Percentiles rank a stretch among this genome's conserved stretches.
Conservation (phyloP, 768 basidiomycete species). For the Termitomyces heimii region DNA sequence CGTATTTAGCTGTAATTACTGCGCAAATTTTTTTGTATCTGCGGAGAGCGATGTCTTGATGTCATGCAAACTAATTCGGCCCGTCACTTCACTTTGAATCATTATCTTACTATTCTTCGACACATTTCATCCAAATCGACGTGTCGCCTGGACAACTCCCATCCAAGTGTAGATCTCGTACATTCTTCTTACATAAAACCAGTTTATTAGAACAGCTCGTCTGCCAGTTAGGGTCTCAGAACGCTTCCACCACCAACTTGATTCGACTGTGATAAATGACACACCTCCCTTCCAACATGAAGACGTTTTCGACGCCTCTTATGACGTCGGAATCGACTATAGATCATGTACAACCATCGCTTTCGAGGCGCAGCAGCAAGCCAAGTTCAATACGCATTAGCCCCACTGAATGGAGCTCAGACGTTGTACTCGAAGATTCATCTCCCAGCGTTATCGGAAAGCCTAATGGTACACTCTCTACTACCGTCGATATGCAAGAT, state of each 20-base stretch:
- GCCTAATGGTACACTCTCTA: slow-evolving; percentile 12
- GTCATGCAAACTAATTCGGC: neutral
- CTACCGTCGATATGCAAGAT: slow-evolving; percentile 15
- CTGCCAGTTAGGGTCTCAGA: neutral
- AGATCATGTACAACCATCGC: slow-evolving; percentile 26
- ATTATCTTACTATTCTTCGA: neutral
- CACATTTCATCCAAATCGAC: neutral
- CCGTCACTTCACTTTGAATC: neutral
- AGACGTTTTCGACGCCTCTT: slow-evolving; percentile 38
- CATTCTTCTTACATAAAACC: neutral
- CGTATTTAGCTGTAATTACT: neutral
- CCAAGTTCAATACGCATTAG: slow-evolving; percentile 41
- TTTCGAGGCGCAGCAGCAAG: slow-evolving; percentile 36
- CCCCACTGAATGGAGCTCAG: slow-evolving; percentile 33
- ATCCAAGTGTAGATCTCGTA: neutral
- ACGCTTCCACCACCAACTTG: neutral
- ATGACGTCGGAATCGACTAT: slow-evolving; percentile 26
- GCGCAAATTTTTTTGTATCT: neutral
- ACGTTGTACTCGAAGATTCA: slow-evolving; percentile 35
- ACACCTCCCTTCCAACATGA: slow-evolving; percentile 26
- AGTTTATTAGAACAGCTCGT: neutral
- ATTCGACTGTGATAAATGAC: slow-evolving; percentile 4
- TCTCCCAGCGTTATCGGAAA: slow-evolving; percentile 25
- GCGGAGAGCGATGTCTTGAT: neutral
- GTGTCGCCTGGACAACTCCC: slow-evolving; percentile 11